Conservation (phyloP, 2,329 filamentous ascomycete genomes). For the Hortaea sp. region DNA sequence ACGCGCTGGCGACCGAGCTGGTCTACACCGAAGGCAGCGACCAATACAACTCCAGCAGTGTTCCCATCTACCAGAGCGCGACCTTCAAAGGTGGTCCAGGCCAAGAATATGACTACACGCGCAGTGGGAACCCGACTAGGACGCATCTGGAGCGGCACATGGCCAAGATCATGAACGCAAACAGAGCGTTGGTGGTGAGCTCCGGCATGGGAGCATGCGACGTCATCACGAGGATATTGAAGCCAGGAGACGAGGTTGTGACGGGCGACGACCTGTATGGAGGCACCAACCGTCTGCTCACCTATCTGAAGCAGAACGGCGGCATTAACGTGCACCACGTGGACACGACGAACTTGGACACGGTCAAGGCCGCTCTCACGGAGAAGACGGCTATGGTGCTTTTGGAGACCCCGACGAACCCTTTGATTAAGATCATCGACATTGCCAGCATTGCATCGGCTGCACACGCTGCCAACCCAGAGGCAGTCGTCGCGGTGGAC, state of each 20-base stretch:
- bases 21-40: slow-evolving; percentile 94
- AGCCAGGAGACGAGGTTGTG: slow-evolving; percentile 91
- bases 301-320: slow-evolving; percentile 79
- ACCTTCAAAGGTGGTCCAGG: slow-evolving; percentile 88
- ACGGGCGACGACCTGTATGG: slow-evolving; percentile 96
- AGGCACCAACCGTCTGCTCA: slow-evolving; percentile 85
- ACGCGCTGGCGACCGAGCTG: slow-evolving; percentile 88
- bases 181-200: slow-evolving; percentile 80
- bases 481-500: slow-evolving; percentile 80
- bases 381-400: slow-evolving; percentile 89
- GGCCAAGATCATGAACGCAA: slow-evolving; percentile 97
- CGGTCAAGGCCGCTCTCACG: slow-evolving; percentile 58
- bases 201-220: slow-evolving; percentile 97
- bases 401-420: slow-evolving; percentile 93
- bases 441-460: slow-evolving; percentile 67
- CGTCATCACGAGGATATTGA: slow-evolving; percentile 83
- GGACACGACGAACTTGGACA: slow-evolving; percentile 73
- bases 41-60: slow-evolving; percentile 92
- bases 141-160: slow-evolving; percentile 93
- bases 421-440: slow-evolving; percentile 95
- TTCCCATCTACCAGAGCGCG: slow-evolving; percentile 94
- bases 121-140: slow-evolving; percentile 91
- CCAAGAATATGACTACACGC: slow-evolving; percentile 93
- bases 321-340: slow-evolving; percentile 94
- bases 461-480: slow-evolving; percentile 67